phyloP scores from a whole-genome alignment of 208 protist genomes.

The Wallacemonas collosoma region DNA sequence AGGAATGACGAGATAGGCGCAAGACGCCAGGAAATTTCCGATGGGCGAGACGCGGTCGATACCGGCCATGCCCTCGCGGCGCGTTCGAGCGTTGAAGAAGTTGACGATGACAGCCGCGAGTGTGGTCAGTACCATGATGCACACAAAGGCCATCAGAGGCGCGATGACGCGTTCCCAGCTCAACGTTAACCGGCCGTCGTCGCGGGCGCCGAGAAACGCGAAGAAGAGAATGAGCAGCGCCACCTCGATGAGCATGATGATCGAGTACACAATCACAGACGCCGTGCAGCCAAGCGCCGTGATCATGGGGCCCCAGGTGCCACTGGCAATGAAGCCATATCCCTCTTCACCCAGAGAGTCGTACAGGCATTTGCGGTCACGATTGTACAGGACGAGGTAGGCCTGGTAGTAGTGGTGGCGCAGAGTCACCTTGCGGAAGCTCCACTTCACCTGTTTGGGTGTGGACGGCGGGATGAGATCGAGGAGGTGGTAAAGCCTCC shows the following conservation, averaged over 20 bases:
- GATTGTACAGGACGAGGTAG: constrained; percentile 81
- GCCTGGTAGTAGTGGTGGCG: constrained; percentile 90
- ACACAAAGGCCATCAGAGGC: constrained; percentile 62
- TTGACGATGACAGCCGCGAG: constrained; percentile 61
- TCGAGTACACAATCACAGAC: constrained; percentile 61
- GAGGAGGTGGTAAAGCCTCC: constrained; percentile 85
- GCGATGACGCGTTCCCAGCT: constrained; percentile 43
- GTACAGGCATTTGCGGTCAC: constrained; percentile 80
- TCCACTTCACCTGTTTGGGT: constrained; percentile 81
- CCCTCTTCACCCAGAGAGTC: constrained; percentile 79
- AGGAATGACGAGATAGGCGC: constrained; percentile 58
- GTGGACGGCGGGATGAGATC: constrained; percentile 72
- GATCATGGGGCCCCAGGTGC: constrained; percentile 86
- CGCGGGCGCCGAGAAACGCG: constrained; percentile 54
- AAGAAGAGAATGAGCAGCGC: constrained; percentile 71
- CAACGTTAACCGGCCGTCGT: constrained; percentile 34
- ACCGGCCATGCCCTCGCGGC: constrained; percentile 56
- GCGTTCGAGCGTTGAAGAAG: constrained; percentile 40
- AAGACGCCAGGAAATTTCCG: constrained; percentile 71
- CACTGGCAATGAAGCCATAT: constrained; percentile 82
- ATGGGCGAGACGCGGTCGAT: constrained; percentile 74
- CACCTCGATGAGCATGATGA: constrained; percentile 58
- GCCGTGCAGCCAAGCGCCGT: constrained; percentile 52
- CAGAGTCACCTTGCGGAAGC: constrained; percentile 83
- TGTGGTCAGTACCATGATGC: constrained; percentile 48